These are phyloP conservation scores for Lithohypha guttulata DNA, from an alignment of 2,329 filamentous ascomycete species.

Conservation along the genomic window DNA sequence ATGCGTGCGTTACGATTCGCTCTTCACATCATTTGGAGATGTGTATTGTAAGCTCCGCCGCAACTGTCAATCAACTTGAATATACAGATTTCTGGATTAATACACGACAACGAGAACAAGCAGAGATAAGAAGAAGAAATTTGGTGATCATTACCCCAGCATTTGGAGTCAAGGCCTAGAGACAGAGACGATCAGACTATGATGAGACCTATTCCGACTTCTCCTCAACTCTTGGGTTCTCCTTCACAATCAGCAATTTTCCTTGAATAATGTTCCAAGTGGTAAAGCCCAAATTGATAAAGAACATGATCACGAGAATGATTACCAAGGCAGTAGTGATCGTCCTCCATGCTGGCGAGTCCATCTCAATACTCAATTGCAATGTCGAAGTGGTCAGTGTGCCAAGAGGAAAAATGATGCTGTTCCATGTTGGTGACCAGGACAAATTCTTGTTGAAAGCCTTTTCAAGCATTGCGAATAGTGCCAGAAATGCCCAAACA, in stretches of 20 bases:
- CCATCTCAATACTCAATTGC: slow-evolving; percentile 29
- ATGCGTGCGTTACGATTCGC: no score
- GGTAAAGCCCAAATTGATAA: slow-evolving; percentile 25
- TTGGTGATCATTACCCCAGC: no score
- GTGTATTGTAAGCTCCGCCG: no score
- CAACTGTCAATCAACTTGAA: no score
- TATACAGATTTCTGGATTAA: no score
- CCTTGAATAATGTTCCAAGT: slow-evolving; percentile 25
- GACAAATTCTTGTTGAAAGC: slow-evolving; percentile 9
- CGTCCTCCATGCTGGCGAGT: slow-evolving; percentile 30
- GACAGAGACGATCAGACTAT: neutral
- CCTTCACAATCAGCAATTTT: slow-evolving; percentile 21
- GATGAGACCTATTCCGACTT: neutral
- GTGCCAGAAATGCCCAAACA: slow-evolving; percentile 35
- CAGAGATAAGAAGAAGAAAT: no score
- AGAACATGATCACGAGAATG: slow-evolving; percentile 28
- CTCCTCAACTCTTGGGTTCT: slow-evolving; percentile 10
- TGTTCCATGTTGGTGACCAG: slow-evolving; percentile 15
- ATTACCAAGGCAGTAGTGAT: slow-evolving; percentile 30
- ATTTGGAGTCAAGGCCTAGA: no score
- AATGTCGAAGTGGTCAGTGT: slow-evolving; percentile 19
- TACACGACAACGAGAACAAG: no score
- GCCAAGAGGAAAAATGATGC: slow-evolving; percentile 16
- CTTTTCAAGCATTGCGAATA: slow-evolving; percentile 16
- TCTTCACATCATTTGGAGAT: no score